Percentiles rank a stretch among this genome's conserved stretches.
Evolutionary conservation across 2,329 filamentous ascomycete genomes (phyloP).

Genomic region (Mycosphaerella arachidis): DNA sequence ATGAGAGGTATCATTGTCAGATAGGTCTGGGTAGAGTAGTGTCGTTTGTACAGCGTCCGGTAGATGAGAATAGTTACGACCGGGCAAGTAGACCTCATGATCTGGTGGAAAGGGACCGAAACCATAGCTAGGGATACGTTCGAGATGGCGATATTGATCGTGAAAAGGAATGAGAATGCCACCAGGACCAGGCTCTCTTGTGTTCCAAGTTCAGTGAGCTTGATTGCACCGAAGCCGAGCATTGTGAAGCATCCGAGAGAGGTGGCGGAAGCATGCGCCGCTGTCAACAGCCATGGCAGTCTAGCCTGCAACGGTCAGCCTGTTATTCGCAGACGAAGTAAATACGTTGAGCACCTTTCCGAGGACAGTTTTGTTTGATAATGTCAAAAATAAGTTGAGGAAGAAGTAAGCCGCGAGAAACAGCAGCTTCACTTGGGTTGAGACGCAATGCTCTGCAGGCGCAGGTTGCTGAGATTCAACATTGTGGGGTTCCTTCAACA

Average conservation of each 20-base stretch:
- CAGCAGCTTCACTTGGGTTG: slow-evolving; percentile 21
- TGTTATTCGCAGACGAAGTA: background rate
- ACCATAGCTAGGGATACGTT: slow-evolving; percentile 60
- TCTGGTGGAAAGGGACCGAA: slow-evolving; percentile 63
- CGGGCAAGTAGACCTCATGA: slow-evolving; percentile 58
- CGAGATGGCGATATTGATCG: slow-evolving; percentile 60
- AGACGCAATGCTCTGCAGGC: slow-evolving; percentile 21
- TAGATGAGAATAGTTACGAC: slow-evolving; percentile 61
- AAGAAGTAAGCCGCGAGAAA: slow-evolving; percentile 45
- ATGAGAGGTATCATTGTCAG: slow-evolving; percentile 58
- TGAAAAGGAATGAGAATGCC: slow-evolving; percentile 58
- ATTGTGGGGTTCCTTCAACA: slow-evolving; percentile 42
- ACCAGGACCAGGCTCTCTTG: slow-evolving; percentile 54
- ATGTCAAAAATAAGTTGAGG: slow-evolving; percentile 48
- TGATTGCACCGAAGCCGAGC: slow-evolving; percentile 50
- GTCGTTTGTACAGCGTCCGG: slow-evolving; percentile 52
- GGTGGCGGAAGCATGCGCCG: slow-evolving; percentile 55
- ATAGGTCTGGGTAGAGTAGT: slow-evolving; percentile 55
- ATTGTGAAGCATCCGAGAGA: slow-evolving; percentile 54
- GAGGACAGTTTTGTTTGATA: slow-evolving; percentile 58
- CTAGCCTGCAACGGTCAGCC: slow-evolving; percentile 42
- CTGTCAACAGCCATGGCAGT: slow-evolving; percentile 59
- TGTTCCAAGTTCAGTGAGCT: slow-evolving; percentile 48
- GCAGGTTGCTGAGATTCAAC: slow-evolving; percentile 6
- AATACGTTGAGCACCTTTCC: slow-evolving; percentile 29